Evolutionary conservation across 768 basidiomycete genomes (phyloP), one percentile per base, ranked within the genome.

Genomic region (Boletus vinaceobasis): DNA sequence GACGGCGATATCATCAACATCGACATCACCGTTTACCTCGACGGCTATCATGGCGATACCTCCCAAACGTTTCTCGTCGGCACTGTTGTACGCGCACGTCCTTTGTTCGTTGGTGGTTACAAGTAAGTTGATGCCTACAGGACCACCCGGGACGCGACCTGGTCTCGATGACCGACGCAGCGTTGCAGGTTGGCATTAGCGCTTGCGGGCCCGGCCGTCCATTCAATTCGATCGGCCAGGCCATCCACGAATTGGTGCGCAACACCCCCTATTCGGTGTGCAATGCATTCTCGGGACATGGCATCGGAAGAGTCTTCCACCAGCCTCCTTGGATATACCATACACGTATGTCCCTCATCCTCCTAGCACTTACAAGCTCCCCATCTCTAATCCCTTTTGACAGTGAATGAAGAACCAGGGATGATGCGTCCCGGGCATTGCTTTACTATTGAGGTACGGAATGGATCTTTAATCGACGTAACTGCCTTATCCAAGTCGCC

Each of bases 1-100:
- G 77, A 90, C 43, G 88, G 87, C 1, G 94, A 97, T 58, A 88
- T 97, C 43, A 75, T 97, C 62, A 94, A 94, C 67, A 77, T 96
- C 42, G 94, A 97, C 68, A 71, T 97, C 9, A 95, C 94, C 1
- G 78, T 95, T 8, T 95, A 81, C 67, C 72, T 87, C n/a, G 73
- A 90, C 53, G 88, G 89, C 2, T 93, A 83, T 69, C 93, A 96
- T 60, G 94, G 94, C 1, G 94, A 96, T 62, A 95, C 93, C 0
- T 93, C 92, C 0, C 73, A 79, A 48, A 96, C 88, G 0, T 94
- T 93, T 68, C 71, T 88, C 3, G 85, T 96, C 6, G 93, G 93
- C 37, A 67, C 84, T 33, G 90, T 91, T 15, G 90, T 92, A 60
- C 68, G 71, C 74, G 53, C 39, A 27, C 19, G 9, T 40, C 4